Evolutionary conservation across 2,329 filamentous ascomycete genomes (phyloP), one percentile per base, ranked within the genome.

Genomic region (Penicillium sclerotiorum): DNA sequence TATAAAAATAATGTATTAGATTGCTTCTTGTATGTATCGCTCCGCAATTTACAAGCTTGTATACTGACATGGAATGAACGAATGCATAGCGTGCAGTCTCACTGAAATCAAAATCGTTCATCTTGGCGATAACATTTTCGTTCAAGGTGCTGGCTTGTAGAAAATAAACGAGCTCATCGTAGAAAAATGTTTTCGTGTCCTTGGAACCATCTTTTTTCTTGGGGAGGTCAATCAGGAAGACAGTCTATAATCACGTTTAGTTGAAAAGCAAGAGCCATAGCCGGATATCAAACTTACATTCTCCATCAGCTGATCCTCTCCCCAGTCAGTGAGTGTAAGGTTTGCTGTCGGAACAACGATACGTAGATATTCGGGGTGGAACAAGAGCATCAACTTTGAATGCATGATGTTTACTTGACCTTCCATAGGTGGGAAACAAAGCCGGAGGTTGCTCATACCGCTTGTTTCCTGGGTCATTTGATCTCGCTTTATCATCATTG

Each of bases 201-300:
- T 50, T 37, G 59, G 53, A 66, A 23, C 4, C 8, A 25, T 47
- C 49, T 28, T 63, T 73, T 69, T 52, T 71, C 51, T 59, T 70
- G 5, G 94, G 93, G 8, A 97, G 81, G 66, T 99, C 94, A 57
- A 99, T 92, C n/a, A 97, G 66, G 66, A 96, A 97, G 7, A 92
- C 84, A 61, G 86, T 87, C 85, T 53, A 13, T 11, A 8, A 4
- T 30, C 12, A 6, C 18, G 15, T 22, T 30, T 18, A 35, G 48
- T 18, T 23, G 23, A 21, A 25, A 40, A 13, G n/a, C 7, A 17
- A 32, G n/a, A n/a, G 9, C 17, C 11, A 7, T n/a, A 9, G 12
- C 11, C 5, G 12, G 17, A 27, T 15, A 11, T 32, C 13, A 2
- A 22, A 68, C 79, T 50, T 63, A 87, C 86, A 69, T 96, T 96